These are phyloP conservation scores for Hsuehochloa calcarea DNA, from an alignment of 176 grass and related monocot genomes.

Conservation along the genomic window DNA sequence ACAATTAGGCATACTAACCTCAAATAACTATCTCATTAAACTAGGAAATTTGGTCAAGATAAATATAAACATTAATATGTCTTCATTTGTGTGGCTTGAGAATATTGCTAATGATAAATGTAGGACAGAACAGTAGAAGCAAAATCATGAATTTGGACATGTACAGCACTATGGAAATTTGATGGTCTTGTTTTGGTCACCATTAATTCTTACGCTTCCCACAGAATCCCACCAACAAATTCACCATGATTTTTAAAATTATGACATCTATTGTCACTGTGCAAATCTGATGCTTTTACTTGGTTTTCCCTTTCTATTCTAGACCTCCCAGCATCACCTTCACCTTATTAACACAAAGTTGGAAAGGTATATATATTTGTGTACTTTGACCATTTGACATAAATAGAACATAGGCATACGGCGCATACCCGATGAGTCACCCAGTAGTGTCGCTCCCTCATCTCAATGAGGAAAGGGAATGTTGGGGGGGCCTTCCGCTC, in stretches of 20 bases:
- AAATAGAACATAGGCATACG: constrained; percentile 22
- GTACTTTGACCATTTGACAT: background rate
- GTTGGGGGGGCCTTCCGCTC: constrained; percentile 89
- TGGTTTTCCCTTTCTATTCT: background rate
- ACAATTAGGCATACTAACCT: background rate
- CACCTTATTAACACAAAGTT: constrained; percentile 12
- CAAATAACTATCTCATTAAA: constrained; percentile 1
- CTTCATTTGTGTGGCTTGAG: background rate
- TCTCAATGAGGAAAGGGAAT: constrained; percentile 96
- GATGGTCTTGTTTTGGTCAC: background rate
- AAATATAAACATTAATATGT: background rate
- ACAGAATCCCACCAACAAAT: background rate
- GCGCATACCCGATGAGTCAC: constrained; percentile 92
- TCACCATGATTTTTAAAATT: background rate
- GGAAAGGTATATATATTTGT: background rate
- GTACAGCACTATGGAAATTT: background rate
- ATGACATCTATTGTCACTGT: background rate
- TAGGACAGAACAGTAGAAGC: background rate
- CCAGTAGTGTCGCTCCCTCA: constrained; percentile 91
- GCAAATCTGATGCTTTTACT: background rate
- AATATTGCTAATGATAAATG: constrained; percentile 2
- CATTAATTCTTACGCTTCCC: background rate
- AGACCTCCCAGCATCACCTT: background rate
- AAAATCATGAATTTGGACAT: background rate
- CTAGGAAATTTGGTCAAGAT: background rate